A percentile compares a stretch with the other conserved stretches of the same genome.
phyloP scores from a whole-genome alignment of 2,329 filamentous ascomycete genomes.

The Claviceps fusiformis region DNA sequence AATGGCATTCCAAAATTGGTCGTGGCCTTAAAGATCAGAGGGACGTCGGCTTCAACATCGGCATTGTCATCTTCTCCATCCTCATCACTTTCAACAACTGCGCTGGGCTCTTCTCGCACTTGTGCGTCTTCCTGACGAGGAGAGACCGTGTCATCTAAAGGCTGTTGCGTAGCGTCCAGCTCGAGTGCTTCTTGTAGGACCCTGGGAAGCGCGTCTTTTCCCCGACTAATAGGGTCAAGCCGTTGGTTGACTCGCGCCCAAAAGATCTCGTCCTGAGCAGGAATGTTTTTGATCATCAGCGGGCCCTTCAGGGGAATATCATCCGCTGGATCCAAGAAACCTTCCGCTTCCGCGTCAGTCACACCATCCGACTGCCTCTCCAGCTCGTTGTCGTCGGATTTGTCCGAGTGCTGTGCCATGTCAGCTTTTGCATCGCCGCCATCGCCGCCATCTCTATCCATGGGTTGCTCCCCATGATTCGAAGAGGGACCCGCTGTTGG shows the following conservation, averaged over 20 bases:
- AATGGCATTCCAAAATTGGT: conserved; percentile 36
- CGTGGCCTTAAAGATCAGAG: conserved; percentile 30
- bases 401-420: background rate
- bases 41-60: conserved; percentile 26
- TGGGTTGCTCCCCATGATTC: background rate
- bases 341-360: conserved; percentile 10
- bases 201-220: conserved; percentile 32
- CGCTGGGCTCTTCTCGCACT: conserved; percentile 7
- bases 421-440: background rate
- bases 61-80: conserved; percentile 15
- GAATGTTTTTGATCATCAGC: conserved; percentile 40
- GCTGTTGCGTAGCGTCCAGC: conserved; percentile 1
- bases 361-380: background rate
- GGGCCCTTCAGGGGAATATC: conserved; percentile 37
- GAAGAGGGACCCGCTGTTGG: conserved; percentile 12
- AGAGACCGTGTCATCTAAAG: background rate
- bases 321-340: conserved; percentile 24
- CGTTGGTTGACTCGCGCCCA: conserved; percentile 36
- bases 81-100: conserved; percentile 10
- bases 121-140: conserved; percentile 9
- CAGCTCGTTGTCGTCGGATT: background rate
- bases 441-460: background rate
- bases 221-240: conserved; percentile 34
- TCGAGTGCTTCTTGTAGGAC: conserved; percentile 16
- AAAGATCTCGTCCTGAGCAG: conserved; percentile 42